phyloP scores from a whole-genome alignment of 2,329 filamentous ascomycete genomes.

The Huntiella bhutanensis region DNA sequence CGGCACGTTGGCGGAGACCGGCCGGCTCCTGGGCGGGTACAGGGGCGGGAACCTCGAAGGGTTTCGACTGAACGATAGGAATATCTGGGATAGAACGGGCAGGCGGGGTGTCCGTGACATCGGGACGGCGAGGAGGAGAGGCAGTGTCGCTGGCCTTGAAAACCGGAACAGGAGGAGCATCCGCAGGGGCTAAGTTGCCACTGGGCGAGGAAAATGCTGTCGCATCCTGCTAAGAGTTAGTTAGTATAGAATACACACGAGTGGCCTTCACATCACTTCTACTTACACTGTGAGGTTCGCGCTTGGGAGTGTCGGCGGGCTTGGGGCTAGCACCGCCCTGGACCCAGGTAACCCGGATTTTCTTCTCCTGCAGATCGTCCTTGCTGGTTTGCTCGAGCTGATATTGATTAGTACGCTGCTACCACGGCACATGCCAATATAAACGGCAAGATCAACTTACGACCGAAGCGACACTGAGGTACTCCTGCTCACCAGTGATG shows the following conservation, averaged over 20 bases:
- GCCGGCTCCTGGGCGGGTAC: conserved; percentile 1
- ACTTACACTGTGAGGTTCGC: conserved; percentile 8
- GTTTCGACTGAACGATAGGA: neutral
- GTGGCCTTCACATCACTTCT: neutral
- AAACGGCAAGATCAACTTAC: conserved; percentile 30
- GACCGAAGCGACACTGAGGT: conserved; percentile 59
- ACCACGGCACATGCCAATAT: neutral
- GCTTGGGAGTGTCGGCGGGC: conserved; percentile 7
- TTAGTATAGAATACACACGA: neutral
- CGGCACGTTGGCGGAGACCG: conserved; percentile 8
- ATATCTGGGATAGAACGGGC: no score
- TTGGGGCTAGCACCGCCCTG: conserved; percentile 32
- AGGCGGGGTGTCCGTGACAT: no score
- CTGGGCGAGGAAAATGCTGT: conserved; percentile 25
- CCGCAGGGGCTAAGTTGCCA: conserved; percentile 18
- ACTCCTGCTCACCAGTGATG: conserved; percentile 69
- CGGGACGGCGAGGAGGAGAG: neutral
- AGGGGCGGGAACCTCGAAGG: no score
- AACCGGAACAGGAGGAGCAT: neutral
- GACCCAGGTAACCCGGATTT: conserved; percentile 83
- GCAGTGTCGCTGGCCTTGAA: neutral
- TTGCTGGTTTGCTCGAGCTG: conserved; percentile 71
- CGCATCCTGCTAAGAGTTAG: conserved; percentile 4
- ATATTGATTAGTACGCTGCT: conserved; percentile 3
- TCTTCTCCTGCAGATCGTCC: conserved; percentile 68